Conservation (phyloP, 2,329 filamentous ascomycete species). For the Fusarium sp. region DNA sequence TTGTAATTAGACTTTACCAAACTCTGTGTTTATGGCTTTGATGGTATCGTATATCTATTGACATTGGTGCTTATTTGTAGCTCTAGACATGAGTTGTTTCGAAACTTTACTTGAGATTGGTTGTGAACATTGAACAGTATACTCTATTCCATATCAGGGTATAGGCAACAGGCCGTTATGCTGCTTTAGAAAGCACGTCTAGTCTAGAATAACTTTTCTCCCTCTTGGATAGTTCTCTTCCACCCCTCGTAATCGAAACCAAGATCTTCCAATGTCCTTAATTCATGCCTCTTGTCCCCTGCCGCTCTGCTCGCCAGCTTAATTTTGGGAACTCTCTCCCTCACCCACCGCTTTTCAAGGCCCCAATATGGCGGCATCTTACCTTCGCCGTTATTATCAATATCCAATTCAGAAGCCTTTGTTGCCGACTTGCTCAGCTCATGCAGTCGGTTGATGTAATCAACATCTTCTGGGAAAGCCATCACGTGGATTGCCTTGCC, state of each 20-base stretch:
- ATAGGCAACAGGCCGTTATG: background rate
- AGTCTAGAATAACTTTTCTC: constrained; percentile 34
- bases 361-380: constrained; percentile 58
- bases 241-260: constrained; percentile 56
- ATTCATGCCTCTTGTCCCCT: constrained; percentile 52
- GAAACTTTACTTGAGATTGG: too few relatives aligned
- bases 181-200: background rate
- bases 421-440: constrained; percentile 60
- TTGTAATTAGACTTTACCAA: constrained; percentile 8
- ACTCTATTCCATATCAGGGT: background rate
- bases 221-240: constrained; percentile 44
- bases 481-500: constrained; percentile 58
- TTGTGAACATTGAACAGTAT: background rate
- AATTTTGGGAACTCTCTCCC: constrained; percentile 57
- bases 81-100: too few relatives aligned
- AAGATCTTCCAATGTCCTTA: constrained; percentile 54
- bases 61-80: background rate
- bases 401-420: constrained; percentile 44
- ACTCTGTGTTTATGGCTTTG: background rate
- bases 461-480: constrained; percentile 65
- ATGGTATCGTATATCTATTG: background rate
- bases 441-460: constrained; percentile 71
- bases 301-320: constrained; percentile 56
- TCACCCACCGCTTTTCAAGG: constrained; percentile 56
- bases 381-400: constrained; percentile 56